phyloP scores from a whole-genome alignment of 2,329 filamentous ascomycete species.

The Hymenoscyphus repandus region DNA sequence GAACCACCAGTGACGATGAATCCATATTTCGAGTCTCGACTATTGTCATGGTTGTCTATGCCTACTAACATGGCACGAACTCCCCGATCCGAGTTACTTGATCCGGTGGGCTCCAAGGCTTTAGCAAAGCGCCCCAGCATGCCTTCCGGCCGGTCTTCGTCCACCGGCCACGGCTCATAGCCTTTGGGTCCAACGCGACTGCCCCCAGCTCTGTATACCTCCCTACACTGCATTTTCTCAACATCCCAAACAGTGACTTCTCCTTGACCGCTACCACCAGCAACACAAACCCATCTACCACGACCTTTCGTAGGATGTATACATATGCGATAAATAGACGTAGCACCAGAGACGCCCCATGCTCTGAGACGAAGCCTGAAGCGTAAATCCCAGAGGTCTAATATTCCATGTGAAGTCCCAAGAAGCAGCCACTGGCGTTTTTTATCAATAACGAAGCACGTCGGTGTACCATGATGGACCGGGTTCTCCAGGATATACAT shows the following conservation, averaged over 20 bases:
- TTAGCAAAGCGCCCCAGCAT: conserved; percentile 84
- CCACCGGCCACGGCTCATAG: conserved; percentile 82
- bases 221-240: conserved; percentile 81
- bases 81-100: conserved; percentile 55
- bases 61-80: conserved; percentile 71
- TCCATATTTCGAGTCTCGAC: conserved; percentile 67
- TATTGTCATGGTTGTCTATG: conserved; percentile 63
- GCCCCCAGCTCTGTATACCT: conserved; percentile 71
- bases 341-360: conserved; percentile 80
- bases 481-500: conserved; percentile 81
- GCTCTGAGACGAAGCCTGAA: conserved; percentile 83
- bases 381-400: conserved; percentile 95
- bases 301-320: conserved; percentile 75
- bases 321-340: conserved; percentile 71
- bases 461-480: conserved; percentile 85
- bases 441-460: conserved; percentile 82
- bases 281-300: conserved; percentile 80
- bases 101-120: conserved; percentile 57
- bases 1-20: conserved; percentile 85
- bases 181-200: conserved; percentile 55
- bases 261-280: conserved; percentile 78
- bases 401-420: conserved; percentile 86
- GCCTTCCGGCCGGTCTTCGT: conserved; percentile 81
- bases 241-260: conserved; percentile 96
- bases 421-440: conserved; percentile 86